Percentiles rank a stretch among this genome's conserved stretches.
Evolutionary conservation across 2,329 filamentous ascomycete genomes (phyloP).

Genomic region (Fusarium nelsonii): DNA sequence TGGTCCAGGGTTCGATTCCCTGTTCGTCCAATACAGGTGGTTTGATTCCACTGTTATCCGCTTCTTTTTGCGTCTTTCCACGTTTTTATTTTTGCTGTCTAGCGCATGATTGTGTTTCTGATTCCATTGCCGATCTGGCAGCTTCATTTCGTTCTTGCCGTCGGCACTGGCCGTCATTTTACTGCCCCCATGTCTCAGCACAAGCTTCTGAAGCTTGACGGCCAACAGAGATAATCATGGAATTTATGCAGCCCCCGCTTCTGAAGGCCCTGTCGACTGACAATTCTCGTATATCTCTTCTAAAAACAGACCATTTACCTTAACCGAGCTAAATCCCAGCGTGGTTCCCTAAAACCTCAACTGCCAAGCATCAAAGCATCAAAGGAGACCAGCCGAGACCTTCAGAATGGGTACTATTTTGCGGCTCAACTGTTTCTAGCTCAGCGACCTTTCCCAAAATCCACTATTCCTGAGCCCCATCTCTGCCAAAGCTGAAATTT

Average conservation of each 20-base stretch:
- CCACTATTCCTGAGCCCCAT: neutral
- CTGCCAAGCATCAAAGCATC: neutral
- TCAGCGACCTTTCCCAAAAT: neutral
- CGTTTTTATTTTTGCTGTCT: neutral
- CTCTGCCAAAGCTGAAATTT: neutral
- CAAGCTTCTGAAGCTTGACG: neutral
- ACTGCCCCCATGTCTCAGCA: neutral
- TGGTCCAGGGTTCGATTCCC: slow-evolving; percentile 41
- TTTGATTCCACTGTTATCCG: slow-evolving; percentile 17
- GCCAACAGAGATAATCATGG: neutral
- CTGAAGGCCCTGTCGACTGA: neutral
- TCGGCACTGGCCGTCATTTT: neutral
- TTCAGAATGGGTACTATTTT: neutral
- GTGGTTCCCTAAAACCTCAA: neutral
- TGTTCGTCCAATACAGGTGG: slow-evolving; percentile 34
- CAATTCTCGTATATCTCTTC: neutral
- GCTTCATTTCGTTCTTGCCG: neutral
- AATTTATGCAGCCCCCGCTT: neutral
- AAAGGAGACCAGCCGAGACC: slow-evolving; percentile 5
- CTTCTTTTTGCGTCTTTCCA: neutral
- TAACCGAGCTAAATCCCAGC: neutral
- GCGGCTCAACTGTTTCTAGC: slow-evolving; percentile 1
- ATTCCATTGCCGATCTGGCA: no score
- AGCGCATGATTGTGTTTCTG: no score
- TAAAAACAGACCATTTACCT: neutral